phyloP scores from a whole-genome alignment of 805 yeast genomes.

The Kazachstania taianensis region DNA sequence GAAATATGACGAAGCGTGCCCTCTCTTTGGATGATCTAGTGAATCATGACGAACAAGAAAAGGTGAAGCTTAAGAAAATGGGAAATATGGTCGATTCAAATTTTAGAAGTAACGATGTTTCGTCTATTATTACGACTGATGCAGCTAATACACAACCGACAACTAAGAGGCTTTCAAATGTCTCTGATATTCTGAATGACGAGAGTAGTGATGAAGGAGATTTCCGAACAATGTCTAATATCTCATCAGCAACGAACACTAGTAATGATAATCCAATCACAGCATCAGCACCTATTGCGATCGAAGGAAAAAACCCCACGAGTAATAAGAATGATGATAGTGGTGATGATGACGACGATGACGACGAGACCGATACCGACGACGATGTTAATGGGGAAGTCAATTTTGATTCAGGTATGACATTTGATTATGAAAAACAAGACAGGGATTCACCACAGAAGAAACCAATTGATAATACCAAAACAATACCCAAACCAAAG shows the following conservation, averaged over 20 bases:
- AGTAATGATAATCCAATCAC: not conserved
- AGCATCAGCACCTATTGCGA: no score
- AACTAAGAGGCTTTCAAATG: slow-evolving; percentile 1
- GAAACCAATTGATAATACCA: not conserved
- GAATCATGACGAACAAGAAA: slow-evolving; percentile 27
- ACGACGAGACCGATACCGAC: slow-evolving; percentile 29
- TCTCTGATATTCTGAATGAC: slow-evolving; percentile 4
- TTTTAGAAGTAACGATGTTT: not conserved
- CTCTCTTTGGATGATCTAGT: slow-evolving; percentile 29
- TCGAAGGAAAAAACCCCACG: no score
- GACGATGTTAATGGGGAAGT: slow-evolving; percentile 23
- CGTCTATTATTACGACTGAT: not conserved
- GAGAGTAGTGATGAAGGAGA: no score
- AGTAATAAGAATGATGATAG: not conserved
- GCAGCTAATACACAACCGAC: not conserved
- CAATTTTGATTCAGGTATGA: slow-evolving; percentile 23
- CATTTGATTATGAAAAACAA: slow-evolving; percentile 28
- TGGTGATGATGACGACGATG: slow-evolving; percentile 4
- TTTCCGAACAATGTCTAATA: not conserved
- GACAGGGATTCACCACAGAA: slow-evolving; percentile 15
- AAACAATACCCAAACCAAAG: not conserved
- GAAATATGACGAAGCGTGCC: slow-evolving; percentile 23
- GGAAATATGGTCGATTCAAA: not conserved
- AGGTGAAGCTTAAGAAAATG: slow-evolving; percentile 12
- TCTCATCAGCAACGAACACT: not conserved